These are phyloP conservation scores for Trametes elegans DNA, from an alignment of 768 basidiomycete genomes.

Conservation along the genomic window DNA sequence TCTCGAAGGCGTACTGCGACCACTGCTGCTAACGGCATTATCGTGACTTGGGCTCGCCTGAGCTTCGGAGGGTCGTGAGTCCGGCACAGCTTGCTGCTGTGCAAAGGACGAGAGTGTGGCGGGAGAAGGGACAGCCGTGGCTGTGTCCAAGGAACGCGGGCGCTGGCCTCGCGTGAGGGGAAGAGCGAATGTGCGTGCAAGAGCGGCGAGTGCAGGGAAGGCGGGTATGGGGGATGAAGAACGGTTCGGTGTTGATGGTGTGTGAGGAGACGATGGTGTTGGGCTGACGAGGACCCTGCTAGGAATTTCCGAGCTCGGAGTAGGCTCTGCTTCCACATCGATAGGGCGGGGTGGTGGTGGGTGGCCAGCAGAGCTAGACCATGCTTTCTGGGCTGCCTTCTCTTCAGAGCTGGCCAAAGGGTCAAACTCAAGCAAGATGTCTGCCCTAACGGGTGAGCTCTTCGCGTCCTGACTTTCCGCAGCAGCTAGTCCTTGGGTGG, in stretches of 20 bases:
- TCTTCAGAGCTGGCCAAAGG: constrained; percentile 60
- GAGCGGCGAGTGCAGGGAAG: constrained; percentile 63
- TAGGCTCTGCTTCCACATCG: background rate
- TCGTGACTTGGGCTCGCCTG: constrained; percentile 20
- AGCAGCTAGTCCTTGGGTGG: constrained; percentile 38
- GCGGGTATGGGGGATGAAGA: constrained; percentile 40
- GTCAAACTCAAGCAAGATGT: constrained; percentile 64
- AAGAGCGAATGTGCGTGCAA: constrained; percentile 64
- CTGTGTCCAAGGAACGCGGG: constrained; percentile 61
- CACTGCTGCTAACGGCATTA: constrained; percentile 15
- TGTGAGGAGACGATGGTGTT: constrained; percentile 23
- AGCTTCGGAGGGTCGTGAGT: background rate
- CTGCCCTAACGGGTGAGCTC: constrained; percentile 24
- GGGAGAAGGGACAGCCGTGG: constrained; percentile 55
- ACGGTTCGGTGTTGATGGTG: constrained; percentile 32
- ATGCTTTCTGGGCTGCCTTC: constrained; percentile 58
- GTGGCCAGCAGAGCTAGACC: constrained; percentile 61
- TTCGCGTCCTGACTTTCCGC: constrained; percentile 6
- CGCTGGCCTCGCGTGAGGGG: constrained; percentile 44
- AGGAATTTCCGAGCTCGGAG: background rate
- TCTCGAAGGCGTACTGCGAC: constrained; percentile 23
- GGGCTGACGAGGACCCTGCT: background rate
- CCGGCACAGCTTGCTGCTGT: constrained; percentile 39
- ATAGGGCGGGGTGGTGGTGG: constrained; percentile 41
- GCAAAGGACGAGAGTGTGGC: constrained; percentile 54